These are phyloP conservation scores for Coprinellus aureogranulatus DNA, from an alignment of 768 basidiomycete species.

Conservation along the genomic window DNA sequence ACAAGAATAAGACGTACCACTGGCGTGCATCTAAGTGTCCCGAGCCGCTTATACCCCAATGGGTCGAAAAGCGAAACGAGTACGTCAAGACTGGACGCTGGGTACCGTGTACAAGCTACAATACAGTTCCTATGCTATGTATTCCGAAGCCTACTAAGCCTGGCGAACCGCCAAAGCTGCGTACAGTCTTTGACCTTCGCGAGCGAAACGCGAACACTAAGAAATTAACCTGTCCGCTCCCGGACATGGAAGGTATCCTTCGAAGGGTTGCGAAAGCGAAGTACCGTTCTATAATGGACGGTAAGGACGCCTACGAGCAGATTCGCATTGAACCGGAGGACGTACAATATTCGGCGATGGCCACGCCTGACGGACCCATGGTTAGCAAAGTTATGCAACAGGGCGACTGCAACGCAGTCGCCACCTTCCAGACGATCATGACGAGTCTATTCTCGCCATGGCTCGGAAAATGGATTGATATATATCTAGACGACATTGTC, in stretches of 20 bases:
- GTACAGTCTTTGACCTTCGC: constrained; percentile 29
- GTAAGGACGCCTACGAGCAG: constrained; percentile 36
- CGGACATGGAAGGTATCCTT: constrained; percentile 12
- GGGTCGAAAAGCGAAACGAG: constrained; percentile 23
- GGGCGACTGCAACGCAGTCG: constrained; percentile 30
- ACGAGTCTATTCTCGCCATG: constrained; percentile 32
- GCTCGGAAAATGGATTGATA: constrained; percentile 35
- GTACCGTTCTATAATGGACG: constrained; percentile 29
- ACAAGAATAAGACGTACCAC: constrained; percentile 24
- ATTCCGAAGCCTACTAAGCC: constrained; percentile 19
- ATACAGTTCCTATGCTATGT: constrained; percentile 31
- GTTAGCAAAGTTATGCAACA: constrained; percentile 32
- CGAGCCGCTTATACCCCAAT: constrained; percentile 30
- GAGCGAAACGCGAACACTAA: constrained; percentile 27
- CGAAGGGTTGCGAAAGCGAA: constrained; percentile 14
- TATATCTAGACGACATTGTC: constrained; percentile 16
- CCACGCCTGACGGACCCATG: constrained; percentile 40
- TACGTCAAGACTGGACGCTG: constrained; percentile 24
- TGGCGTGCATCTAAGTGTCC: constrained; percentile 38
- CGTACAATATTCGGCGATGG: constrained; percentile 22
- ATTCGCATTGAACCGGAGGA: constrained; percentile 23
- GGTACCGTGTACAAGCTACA: constrained; percentile 29
- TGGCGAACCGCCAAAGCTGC: constrained; percentile 13
- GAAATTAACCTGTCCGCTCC: constrained; percentile 7
- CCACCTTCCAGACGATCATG: constrained; percentile 43